Conservation (phyloP, 495 filamentous ascomycete genomes). For the Hypoxylon perforatum region DNA sequence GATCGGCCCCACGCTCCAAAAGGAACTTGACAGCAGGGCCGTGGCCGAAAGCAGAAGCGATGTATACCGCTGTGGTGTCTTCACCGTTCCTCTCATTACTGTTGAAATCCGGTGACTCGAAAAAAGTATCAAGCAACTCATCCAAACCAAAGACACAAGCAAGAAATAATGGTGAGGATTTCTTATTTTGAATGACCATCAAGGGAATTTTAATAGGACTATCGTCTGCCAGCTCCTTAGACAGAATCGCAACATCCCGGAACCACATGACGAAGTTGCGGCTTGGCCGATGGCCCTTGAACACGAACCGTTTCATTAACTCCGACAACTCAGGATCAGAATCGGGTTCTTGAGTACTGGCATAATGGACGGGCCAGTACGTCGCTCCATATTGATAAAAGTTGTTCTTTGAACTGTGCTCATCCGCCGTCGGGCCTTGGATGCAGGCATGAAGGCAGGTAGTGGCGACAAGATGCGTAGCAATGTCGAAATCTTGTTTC, state of each 20-base stretch:
- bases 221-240: not conserved
- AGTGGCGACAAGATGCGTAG: not conserved
- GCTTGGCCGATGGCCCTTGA: not conserved
- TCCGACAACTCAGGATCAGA: not conserved
- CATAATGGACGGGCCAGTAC: not conserved
- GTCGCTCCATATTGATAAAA: not conserved
- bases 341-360: not conserved
- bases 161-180: not conserved
- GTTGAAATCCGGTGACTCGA: not conserved
- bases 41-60: not conserved
- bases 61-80: not conserved
- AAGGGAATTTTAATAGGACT: not conserved
- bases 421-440: not conserved
- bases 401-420: not conserved
- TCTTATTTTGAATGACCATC: not conserved
- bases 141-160: not conserved
- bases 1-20: not conserved
- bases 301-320: not conserved
- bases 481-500: not conserved
- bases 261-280: not conserved
- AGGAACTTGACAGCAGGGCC: not conserved
- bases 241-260: not conserved
- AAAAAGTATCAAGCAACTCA: not conserved
- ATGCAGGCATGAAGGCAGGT: not conserved
- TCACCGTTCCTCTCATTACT: not conserved